These are phyloP conservation scores for Saccharomycopsis sp. DNA, from an alignment of 805 yeast species.

Conservation along the genomic window DNA sequence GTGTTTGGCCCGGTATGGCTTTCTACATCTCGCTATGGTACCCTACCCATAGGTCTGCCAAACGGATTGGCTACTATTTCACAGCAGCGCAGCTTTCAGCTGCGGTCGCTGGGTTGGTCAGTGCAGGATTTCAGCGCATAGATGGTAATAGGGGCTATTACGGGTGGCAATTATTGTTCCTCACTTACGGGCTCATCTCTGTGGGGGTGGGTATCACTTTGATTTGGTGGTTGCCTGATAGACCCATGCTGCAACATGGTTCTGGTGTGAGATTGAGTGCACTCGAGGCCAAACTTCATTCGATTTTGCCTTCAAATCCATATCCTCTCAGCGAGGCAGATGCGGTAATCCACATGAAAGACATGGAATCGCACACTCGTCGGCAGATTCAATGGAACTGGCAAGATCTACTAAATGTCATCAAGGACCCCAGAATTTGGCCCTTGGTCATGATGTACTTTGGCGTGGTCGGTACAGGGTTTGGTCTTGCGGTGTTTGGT, in stretches of 20 bases:
- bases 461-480: constrained; percentile 90
- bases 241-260: constrained; percentile 37
- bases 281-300: constrained; percentile 16
- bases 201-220: constrained; percentile 52
- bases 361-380: constrained; percentile 46
- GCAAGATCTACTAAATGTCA: constrained; percentile 45
- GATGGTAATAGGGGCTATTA: constrained; percentile 59
- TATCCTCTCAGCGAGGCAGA: constrained; percentile 49
- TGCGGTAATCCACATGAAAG: constrained; percentile 45
- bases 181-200: constrained; percentile 67
- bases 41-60: constrained; percentile 67
- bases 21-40: constrained; percentile 81
- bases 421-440: constrained; percentile 63
- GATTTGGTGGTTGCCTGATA: constrained; percentile 81
- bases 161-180: constrained; percentile 85
- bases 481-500: constrained; percentile 77
- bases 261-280: constrained; percentile 6
- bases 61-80: constrained; percentile 78
- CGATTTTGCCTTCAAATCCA: constrained; percentile 22
- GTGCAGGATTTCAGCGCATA: constrained; percentile 83
- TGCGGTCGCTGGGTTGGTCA: constrained; percentile 78
- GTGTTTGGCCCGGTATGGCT: constrained; percentile 87
- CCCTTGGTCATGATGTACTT: constrained; percentile 81
- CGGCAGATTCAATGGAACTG: constrained; percentile 44
- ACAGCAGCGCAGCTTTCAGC: constrained; percentile 91